These are phyloP conservation scores for Entophlyctis luteolus DNA, from an alignment of 192 early-diverging fungal species.

Conservation along the genomic window DNA sequence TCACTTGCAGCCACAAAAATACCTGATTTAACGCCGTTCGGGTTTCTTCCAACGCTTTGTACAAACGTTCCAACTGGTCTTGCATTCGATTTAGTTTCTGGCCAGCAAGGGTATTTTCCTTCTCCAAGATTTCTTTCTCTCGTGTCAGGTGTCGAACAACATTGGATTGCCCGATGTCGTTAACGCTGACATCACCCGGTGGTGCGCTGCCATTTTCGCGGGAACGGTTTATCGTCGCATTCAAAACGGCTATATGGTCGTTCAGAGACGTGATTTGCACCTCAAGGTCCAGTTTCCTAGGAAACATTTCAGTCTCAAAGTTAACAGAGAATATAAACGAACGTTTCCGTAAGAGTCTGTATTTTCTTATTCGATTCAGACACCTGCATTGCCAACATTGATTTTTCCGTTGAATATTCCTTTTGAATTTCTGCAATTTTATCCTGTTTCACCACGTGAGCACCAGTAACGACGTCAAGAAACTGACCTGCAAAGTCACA, in stretches of 20 bases:
- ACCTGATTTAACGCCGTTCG: conserved; percentile 51
- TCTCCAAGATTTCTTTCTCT: conserved; percentile 69
- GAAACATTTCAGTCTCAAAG: not conserved
- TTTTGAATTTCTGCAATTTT: not conserved
- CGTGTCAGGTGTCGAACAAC: conserved; percentile 65
- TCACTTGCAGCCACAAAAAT: not conserved
- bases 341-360: not conserved
- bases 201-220: not conserved
- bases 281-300: not conserved
- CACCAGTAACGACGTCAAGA: not conserved
- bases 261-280: too few species aligned
- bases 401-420: not conserved
- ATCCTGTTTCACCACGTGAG: too few species aligned
- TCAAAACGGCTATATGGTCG: too few species aligned
- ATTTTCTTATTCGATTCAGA: not conserved
- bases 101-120: conserved; percentile 60
- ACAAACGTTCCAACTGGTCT: conserved; percentile 60
- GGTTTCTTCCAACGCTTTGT: conserved; percentile 65
- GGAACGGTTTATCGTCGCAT: too few species aligned
- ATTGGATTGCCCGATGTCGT: conserved; percentile 26
- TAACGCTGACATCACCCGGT: not conserved
- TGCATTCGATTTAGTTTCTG: conserved; percentile 66
- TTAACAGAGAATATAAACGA: not conserved
- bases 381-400: not conserved
- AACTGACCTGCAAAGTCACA: not conserved